Conservation (phyloP, 2,329 filamentous ascomycete species). For the Fusarium sp. region DNA sequence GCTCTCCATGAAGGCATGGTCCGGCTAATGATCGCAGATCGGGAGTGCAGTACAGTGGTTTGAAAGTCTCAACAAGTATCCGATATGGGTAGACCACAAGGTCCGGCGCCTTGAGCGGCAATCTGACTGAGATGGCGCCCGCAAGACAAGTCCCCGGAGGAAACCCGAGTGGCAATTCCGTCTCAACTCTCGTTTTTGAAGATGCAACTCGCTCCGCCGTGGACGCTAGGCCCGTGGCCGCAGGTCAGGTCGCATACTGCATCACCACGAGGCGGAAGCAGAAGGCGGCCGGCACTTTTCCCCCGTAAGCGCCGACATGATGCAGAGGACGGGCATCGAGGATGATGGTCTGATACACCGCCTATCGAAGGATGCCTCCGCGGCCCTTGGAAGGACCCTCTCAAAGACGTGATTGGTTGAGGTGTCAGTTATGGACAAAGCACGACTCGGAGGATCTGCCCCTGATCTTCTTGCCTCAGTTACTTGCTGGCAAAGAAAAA, state of each 20-base stretch:
- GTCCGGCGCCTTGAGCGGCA: conserved; percentile 6
- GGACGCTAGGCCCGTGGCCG: conserved; percentile 2
- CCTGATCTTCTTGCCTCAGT: neutral
- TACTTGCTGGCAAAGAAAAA: neutral
- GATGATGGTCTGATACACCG: conserved; percentile 11
- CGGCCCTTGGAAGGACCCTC: neutral
- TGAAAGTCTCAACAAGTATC: conserved; percentile 43
- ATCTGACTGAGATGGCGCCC: neutral
- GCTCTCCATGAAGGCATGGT: too few species aligned
- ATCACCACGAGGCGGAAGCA: neutral
- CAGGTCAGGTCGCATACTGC: conserved; percentile 10
- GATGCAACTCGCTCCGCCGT: conserved; percentile 5
- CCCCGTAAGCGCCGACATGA: conserved; percentile 2
- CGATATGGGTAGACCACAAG: conserved; percentile 33
- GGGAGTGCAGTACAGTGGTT: conserved; percentile 44
- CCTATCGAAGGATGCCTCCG: neutral
- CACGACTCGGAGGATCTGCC: neutral
- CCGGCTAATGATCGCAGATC: neutral
- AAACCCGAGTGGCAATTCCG: neutral
- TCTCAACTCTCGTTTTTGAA: neutral
- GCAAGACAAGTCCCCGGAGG: neutral
- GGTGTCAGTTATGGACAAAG: neutral
- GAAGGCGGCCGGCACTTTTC: neutral
- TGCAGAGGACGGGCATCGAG: neutral
- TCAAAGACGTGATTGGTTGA: neutral